A percentile compares a stretch with the other conserved stretches of the same genome.
Evolutionary conservation across 1,139 yeast genomes (phyloP).

Genomic region (Zygoascus meyerae): DNA sequence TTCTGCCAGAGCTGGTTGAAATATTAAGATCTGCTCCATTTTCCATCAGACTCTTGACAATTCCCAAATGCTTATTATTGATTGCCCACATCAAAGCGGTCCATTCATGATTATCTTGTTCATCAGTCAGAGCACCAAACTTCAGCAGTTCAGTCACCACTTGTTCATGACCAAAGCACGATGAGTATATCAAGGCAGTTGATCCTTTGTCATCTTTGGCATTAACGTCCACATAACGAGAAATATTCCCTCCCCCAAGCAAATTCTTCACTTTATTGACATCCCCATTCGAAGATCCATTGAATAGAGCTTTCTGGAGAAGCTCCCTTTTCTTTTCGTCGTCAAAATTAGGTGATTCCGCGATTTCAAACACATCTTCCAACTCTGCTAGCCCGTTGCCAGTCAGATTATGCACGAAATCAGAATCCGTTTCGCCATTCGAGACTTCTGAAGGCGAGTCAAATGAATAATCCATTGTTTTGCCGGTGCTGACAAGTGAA

Average conservation of each 20-base stretch:
- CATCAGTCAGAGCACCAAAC: slow-evolving; percentile 36
- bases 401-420: neutral
- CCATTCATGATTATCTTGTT: slow-evolving; percentile 39
- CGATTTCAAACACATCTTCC: slow-evolving; percentile 23
- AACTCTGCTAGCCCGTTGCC: neutral
- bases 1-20: slow-evolving; percentile 33
- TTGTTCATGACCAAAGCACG: slow-evolving; percentile 38
- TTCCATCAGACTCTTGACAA: slow-evolving; percentile 34
- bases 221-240: slow-evolving; percentile 30
- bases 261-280: slow-evolving; percentile 27
- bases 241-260: slow-evolving; percentile 23
- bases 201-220: slow-evolving; percentile 36
- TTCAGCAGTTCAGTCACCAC: slow-evolving; percentile 36
- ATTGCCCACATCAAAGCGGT: slow-evolving; percentile 45
- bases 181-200: slow-evolving; percentile 37
- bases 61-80: slow-evolving; percentile 35
- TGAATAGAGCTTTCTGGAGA: slow-evolving; percentile 28
- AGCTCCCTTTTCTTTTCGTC: slow-evolving; percentile 21
- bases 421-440: too few species aligned
- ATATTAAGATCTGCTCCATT: slow-evolving; percentile 33
- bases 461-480: too few species aligned
- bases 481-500: too few species aligned
- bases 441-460: too few species aligned
- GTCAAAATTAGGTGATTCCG: slow-evolving; percentile 20
- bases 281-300: slow-evolving; percentile 36